Conservation (phyloP, 2,329 filamentous ascomycete genomes). For the Coniella lustricola region DNA sequence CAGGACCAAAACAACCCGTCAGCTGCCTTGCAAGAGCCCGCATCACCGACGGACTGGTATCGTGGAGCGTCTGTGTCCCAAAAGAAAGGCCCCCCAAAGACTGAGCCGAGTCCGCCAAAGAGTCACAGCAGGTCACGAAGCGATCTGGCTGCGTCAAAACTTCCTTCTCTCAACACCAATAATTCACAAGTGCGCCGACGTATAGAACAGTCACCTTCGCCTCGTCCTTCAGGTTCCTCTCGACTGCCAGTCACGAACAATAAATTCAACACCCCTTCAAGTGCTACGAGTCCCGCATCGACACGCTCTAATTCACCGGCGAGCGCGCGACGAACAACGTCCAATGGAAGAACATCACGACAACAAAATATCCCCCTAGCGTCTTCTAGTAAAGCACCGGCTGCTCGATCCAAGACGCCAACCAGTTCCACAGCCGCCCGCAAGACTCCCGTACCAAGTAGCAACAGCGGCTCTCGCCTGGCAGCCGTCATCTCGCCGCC, state of each 20-base stretch:
- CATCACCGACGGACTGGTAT: constrained; percentile 64
- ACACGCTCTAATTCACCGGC: constrained; percentile 52
- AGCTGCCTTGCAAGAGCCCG: constrained; percentile 48
- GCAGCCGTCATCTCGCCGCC: constrained; percentile 66
- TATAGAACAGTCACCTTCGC: constrained; percentile 19
- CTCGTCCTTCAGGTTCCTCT: constrained; percentile 26
- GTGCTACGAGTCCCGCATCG: constrained; percentile 42
- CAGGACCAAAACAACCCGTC: constrained; percentile 49
- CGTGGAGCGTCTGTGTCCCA: constrained; percentile 28
- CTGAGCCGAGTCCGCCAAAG: constrained; percentile 27
- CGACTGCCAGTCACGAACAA: constrained; percentile 31
- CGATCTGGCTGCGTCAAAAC: constrained; percentile 41
- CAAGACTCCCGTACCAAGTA: constrained; percentile 32
- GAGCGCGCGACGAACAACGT: constrained; percentile 30
- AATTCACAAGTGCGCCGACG: constrained; percentile 5
- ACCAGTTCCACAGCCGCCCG: constrained; percentile 34
- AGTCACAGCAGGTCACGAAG: constrained; percentile 50
- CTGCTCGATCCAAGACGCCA: constrained; percentile 37
- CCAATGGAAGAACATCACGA: constrained; percentile 33
- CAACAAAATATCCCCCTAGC: constrained; percentile 25
- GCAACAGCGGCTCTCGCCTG: constrained; percentile 49
- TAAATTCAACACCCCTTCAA: constrained; percentile 36
- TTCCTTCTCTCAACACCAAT: constrained; percentile 8
- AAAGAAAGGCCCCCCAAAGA: constrained; percentile 17
- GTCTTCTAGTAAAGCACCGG: constrained; percentile 34